Conservation (phyloP, 805 yeast genomes). For the Wickerhamomyces queroliae region DNA sequence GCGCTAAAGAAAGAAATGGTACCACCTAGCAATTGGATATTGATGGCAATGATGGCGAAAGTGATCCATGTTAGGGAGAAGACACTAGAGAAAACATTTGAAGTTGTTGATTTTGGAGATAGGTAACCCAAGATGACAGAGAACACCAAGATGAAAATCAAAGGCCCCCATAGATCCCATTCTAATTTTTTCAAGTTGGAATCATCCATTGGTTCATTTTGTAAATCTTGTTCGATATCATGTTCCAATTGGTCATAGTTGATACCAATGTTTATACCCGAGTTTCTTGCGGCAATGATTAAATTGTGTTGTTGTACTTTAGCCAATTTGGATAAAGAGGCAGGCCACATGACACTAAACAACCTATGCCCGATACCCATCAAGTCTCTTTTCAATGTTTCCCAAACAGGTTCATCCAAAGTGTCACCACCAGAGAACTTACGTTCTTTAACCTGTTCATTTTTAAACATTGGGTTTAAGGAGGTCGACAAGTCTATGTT, state of each 20-base stretch:
- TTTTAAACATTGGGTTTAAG: constrained; percentile 25
- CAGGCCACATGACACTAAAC: constrained; percentile 38
- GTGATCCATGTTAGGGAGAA: constrained; percentile 62
- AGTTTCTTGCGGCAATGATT: constrained; percentile 22
- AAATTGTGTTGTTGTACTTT: constrained; percentile 25
- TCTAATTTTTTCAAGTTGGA: constrained; percentile 29
- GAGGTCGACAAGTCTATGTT: constrained; percentile 25
- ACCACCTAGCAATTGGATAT: constrained; percentile 58
- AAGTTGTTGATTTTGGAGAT: constrained; percentile 26
- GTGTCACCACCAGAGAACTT: constrained; percentile 60
- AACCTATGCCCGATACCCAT: constrained; percentile 37
- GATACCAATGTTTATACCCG: constrained; percentile 24
- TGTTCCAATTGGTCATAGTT: constrained; percentile 23
- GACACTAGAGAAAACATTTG: constrained; percentile 58
- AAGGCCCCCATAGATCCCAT: constrained; percentile 72
- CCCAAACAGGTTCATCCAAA: constrained; percentile 60
- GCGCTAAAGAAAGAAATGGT: constrained; percentile 63
- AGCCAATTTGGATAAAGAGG: constrained; percentile 23
- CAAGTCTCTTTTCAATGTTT: constrained; percentile 45
- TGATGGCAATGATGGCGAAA: constrained; percentile 52
- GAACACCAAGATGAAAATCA: constrained; percentile 51
- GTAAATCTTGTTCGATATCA: constrained; percentile 21
- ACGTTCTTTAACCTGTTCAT: constrained; percentile 22
- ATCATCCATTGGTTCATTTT: constrained; percentile 19
- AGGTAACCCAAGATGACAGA: constrained; percentile 38